phyloP scores from a whole-genome alignment of 1,284 basidiomycete species.

The Puccinia sorghi region DNA sequence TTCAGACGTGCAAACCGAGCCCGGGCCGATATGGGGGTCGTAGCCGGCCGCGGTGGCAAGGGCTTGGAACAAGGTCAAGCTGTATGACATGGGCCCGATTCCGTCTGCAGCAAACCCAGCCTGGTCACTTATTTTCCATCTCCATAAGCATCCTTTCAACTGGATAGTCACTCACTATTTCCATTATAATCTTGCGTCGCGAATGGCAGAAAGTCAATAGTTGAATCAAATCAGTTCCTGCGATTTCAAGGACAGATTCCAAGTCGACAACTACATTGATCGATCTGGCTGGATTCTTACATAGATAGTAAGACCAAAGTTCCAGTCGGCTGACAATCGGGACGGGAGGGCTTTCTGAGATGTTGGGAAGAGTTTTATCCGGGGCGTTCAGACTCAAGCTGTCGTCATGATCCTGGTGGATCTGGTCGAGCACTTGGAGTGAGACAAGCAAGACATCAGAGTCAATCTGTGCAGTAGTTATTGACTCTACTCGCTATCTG shows the following conservation, averaged over 20 bases:
- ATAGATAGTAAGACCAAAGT: constrained; percentile 50
- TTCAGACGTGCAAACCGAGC: constrained; percentile 23
- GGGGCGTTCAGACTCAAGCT: constrained; percentile 1
- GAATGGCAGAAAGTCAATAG: neutral
- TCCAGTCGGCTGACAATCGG: constrained; percentile 22
- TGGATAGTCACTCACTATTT: constrained; percentile 35
- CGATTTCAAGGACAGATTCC: too few species aligned
- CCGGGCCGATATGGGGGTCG: constrained; percentile 39
- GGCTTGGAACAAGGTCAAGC: constrained; percentile 38
- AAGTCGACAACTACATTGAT: neutral
- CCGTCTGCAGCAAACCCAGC: constrained; percentile 26
- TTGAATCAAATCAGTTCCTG: neutral
- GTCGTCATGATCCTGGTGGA: constrained; percentile 5
- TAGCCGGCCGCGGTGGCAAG: constrained; percentile 44
- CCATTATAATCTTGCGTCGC: constrained; percentile 44
- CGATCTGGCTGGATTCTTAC: constrained; percentile 12
- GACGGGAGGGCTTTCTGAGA: neutral
- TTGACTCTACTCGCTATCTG: neutral
- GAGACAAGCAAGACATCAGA: too few species aligned
- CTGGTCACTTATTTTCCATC: neutral
- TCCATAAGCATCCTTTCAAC: neutral
- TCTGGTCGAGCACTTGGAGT: constrained; percentile 10
- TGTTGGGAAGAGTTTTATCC: neutral
- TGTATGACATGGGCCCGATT: constrained; percentile 43
- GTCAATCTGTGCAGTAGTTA: neutral